Evolutionary conservation across 768 basidiomycete species (phyloP).

Genomic region (Royoungia palumana): DNA sequence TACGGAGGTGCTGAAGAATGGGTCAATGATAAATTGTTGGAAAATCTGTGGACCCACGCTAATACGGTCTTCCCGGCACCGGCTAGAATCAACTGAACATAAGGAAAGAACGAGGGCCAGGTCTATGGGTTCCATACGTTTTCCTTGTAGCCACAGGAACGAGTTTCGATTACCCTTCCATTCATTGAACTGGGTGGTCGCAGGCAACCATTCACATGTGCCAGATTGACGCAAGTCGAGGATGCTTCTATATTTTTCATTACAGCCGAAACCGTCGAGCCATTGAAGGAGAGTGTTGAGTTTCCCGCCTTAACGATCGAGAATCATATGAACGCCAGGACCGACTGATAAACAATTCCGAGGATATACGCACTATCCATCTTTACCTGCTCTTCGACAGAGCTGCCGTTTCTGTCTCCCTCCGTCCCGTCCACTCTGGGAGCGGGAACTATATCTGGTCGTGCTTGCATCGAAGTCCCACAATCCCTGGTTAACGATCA

Average conservation of each 20-base stretch:
- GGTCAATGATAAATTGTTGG: neutral
- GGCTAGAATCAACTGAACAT: neutral
- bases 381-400: too few relatives aligned
- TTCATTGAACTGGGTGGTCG: neutral
- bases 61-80: conserved; percentile 17
- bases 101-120: neutral
- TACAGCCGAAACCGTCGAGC: conserved; percentile 1
- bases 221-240: neutral
- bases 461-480: neutral
- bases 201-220: conserved; percentile 6
- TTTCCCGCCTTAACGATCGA: neutral
- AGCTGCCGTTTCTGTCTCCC: too few relatives aligned
- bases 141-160: conserved; percentile 9
- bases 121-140: neutral
- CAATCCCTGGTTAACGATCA: neutral
- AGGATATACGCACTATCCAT: too few relatives aligned
- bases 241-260: neutral
- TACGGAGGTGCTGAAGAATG: neutral
- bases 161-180: neutral
- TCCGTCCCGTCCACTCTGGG: too few relatives aligned
- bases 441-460: too few relatives aligned
- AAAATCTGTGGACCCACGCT: neutral
- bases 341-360: too few relatives aligned
- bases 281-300: neutral
- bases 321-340: neutral